These are phyloP conservation scores for Inonotus hispidus DNA, from an alignment of 1,284 basidiomycete species.

Conservation along the genomic window DNA sequence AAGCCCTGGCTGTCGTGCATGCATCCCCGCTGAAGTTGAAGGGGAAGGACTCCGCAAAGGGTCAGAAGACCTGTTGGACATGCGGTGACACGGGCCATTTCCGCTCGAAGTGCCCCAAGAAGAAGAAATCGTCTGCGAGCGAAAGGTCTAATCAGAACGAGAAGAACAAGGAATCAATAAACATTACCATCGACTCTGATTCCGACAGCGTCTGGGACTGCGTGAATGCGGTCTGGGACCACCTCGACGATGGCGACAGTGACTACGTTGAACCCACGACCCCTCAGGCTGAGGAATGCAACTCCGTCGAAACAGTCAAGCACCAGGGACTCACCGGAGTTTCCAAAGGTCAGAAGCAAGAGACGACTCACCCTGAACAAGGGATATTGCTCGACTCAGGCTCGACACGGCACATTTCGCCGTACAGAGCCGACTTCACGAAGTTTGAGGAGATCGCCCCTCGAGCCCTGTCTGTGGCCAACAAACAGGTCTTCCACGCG, in stretches of 20 bases:
- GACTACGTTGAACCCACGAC: too few relatives aligned
- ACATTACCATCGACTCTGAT: background rate
- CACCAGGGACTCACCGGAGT: background rate
- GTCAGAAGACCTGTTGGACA: too few relatives aligned
- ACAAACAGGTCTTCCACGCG: background rate
- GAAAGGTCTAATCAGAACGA: background rate
- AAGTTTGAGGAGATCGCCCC: conserved; percentile 21
- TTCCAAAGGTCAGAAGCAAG: background rate
- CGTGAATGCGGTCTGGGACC: background rate
- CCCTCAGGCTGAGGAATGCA: too few relatives aligned
- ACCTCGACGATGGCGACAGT: background rate
- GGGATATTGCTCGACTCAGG: conserved; percentile 33
- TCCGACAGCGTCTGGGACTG: background rate
- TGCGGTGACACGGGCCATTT: too few relatives aligned
- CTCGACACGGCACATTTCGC: conserved; percentile 34
- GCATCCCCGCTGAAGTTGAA: too few relatives aligned
- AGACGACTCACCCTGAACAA: background rate
- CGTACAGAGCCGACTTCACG: conserved; percentile 30
- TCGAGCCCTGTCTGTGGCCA: background rate
- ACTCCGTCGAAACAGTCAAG: too few relatives aligned
- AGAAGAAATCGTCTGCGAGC: too few relatives aligned
- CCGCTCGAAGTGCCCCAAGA: too few relatives aligned
- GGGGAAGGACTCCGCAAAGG: too few relatives aligned
- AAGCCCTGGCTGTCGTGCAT: background rate
- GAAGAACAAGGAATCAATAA: background rate